Percentiles rank a stretch among this genome's conserved stretches.
phyloP scores from a whole-genome alignment of 345 rosid genomes.

The Odontarrhena argentea region DNA sequence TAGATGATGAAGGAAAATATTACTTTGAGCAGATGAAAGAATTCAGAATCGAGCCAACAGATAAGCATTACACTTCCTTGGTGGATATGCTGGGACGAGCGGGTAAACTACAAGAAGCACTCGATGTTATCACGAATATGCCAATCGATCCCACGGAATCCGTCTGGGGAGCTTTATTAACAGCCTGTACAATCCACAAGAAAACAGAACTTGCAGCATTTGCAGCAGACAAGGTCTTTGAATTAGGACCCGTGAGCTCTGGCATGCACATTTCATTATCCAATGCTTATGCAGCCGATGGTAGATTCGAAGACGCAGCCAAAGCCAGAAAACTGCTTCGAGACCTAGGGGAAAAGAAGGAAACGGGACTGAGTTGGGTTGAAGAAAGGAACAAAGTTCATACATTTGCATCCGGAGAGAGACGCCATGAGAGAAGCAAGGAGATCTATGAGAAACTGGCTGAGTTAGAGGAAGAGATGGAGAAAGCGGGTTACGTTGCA shows the following conservation, averaged over 20 bases:
- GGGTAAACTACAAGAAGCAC: constrained; percentile 76
- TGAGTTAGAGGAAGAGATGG: constrained; percentile 80
- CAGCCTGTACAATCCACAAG: constrained; percentile 74
- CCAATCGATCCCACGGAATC: constrained; percentile 74
- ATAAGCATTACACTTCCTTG: constrained; percentile 83
- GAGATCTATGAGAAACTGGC: constrained; percentile 76
- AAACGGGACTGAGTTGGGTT: constrained; percentile 91
- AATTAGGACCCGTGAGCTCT: constrained; percentile 64
- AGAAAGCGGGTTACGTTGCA: constrained; percentile 76
- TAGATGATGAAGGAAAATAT: constrained; percentile 60
- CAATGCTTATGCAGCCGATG: constrained; percentile 89
- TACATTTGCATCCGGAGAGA: constrained; percentile 82
- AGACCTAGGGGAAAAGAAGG: constrained; percentile 82
- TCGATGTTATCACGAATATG: constrained; percentile 56
- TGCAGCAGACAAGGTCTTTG: constrained; percentile 74
- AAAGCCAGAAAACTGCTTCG: constrained; percentile 77
- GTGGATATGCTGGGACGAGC: constrained; percentile 85
- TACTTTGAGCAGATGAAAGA: constrained; percentile 76
- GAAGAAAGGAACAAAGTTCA: constrained; percentile 87
- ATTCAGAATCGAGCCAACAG: constrained; percentile 62
- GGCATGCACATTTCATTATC: constrained; percentile 73
- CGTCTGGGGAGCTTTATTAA: constrained; percentile 87
- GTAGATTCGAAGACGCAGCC: constrained; percentile 85
- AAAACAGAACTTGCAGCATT: constrained; percentile 74
- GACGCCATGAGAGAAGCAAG: constrained; percentile 50